Conservation (phyloP, 2,329 filamentous ascomycete species). For the Cordyceps cateniannulata region DNA sequence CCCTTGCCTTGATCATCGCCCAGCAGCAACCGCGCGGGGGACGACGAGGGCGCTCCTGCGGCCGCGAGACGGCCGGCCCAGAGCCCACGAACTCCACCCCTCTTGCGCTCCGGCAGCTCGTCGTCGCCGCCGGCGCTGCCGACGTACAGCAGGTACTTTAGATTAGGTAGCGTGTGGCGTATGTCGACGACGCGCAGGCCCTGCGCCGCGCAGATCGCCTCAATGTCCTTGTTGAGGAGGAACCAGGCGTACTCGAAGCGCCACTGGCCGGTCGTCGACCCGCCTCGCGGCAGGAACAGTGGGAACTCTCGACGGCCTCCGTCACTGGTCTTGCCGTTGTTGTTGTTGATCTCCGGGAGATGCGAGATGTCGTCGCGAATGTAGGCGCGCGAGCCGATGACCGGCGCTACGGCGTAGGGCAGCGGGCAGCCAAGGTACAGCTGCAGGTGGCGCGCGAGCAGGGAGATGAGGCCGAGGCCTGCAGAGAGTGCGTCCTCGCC, state of each 20-base stretch:
- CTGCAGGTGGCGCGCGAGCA: constrained; percentile 68
- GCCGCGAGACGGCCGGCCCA: constrained; percentile 42
- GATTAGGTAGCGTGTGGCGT: constrained; percentile 82
- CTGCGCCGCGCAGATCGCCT: constrained; percentile 57
- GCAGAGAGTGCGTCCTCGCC: constrained; percentile 71
- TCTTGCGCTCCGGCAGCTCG: constrained; percentile 55
- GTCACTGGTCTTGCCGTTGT: constrained; percentile 20
- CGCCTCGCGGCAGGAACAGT: constrained; percentile 58
- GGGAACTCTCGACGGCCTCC: constrained; percentile 63
- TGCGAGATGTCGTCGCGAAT: constrained; percentile 69
- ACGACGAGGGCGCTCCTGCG: constrained; percentile 12
- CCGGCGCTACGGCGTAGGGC: constrained; percentile 70
- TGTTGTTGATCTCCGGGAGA: constrained; percentile 30
- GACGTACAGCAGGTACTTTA: constrained; percentile 88
- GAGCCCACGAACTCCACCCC: constrained; percentile 53
- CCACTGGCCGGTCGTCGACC: constrained; percentile 66
- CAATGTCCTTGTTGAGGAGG: constrained; percentile 92
- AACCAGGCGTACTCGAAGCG: constrained; percentile 96
- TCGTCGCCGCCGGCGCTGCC: constrained; percentile 69
- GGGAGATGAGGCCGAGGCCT: constrained; percentile 72
- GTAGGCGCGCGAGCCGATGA: constrained; percentile 67
- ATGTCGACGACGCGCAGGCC: constrained; percentile 81
- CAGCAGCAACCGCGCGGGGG: constrained; percentile 17
- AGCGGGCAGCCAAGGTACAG: constrained; percentile 74
- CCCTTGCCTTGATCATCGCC: constrained; percentile 34